phyloP scores from a whole-genome alignment of 2,329 filamentous ascomycete species.

The Xylogone sp. region DNA sequence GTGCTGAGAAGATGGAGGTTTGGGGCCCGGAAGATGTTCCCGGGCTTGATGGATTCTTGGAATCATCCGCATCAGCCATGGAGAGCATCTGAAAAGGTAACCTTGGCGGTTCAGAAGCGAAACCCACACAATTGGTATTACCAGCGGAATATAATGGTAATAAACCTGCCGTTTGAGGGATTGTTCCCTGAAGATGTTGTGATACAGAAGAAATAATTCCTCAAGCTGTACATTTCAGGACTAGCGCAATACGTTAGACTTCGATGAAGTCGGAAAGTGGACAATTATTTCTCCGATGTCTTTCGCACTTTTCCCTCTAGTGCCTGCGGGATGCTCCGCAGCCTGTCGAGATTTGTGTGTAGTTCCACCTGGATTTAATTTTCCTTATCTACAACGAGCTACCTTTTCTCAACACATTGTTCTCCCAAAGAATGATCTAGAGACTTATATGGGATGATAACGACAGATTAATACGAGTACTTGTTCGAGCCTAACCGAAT shows the following conservation, averaged over 20 bases:
- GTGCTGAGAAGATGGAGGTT: constrained; percentile 24
- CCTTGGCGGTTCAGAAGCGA: too few species aligned
- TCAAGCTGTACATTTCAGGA: too few species aligned
- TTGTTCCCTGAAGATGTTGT: too few species aligned
- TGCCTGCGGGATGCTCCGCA: background rate
- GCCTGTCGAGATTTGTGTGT: background rate
- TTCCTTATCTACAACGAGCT: background rate
- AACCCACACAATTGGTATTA: too few species aligned
- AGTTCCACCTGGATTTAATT: background rate
- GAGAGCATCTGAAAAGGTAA: background rate
- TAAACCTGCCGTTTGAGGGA: too few species aligned
- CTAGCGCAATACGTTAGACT: too few species aligned
- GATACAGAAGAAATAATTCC: too few species aligned
- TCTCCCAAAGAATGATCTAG: background rate
- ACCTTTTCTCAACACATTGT: background rate
- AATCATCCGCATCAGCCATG: background rate
- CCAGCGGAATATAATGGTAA: too few species aligned
- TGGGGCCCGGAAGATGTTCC: constrained; percentile 9
- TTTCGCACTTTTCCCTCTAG: background rate
- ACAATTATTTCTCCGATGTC: too few species aligned
- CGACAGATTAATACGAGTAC: background rate
- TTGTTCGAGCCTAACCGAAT: background rate
- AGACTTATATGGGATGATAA: background rate
- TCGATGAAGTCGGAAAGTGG: too few species aligned
- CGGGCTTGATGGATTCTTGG: background rate